A percentile compares a stretch with the other conserved stretches of the same genome.
Conservation (phyloP, 176 grass and related monocot species). For the Poa annua region DNA sequence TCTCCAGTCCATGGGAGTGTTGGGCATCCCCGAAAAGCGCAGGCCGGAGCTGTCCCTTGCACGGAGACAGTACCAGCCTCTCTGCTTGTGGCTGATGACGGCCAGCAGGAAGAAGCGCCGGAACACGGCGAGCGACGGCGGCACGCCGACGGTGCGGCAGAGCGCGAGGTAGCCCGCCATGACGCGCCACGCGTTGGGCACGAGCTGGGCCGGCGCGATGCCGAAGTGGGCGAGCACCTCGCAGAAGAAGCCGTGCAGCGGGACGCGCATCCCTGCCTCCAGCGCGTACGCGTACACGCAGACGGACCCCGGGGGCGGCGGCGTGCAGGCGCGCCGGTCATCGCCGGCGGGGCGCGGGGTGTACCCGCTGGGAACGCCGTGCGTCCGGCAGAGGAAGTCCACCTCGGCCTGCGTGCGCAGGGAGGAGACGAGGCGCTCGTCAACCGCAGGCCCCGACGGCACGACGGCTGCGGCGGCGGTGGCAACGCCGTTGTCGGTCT, state of each 20-base stretch:
- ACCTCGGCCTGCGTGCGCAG: not conserved
- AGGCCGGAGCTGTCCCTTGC: not conserved
- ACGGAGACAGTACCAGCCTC: not conserved
- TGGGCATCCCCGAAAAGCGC: constrained; percentile 4
- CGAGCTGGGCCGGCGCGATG: constrained; percentile 14
- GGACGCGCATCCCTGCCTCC: constrained; percentile 21
- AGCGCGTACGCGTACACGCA: constrained; percentile 12
- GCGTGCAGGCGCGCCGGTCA: constrained; percentile 15
- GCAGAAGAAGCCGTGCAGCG: not conserved
- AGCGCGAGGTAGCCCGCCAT: constrained; percentile 2
- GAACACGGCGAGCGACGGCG: constrained; percentile 11
- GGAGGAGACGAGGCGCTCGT: constrained; percentile 19
- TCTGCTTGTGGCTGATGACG: not conserved
- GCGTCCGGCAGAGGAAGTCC: not conserved
- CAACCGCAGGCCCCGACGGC: not conserved
- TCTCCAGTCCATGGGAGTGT: not conserved
- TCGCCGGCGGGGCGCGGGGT: constrained; percentile 8
- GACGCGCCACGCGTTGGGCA: constrained; percentile 5
- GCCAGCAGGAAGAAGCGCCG: not conserved
- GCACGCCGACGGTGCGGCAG: not conserved
- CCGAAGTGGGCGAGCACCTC: constrained; percentile 5
- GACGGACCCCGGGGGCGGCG: not conserved
- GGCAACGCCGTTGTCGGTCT: not conserved
- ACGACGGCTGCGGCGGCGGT: not conserved
- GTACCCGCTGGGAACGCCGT: not conserved